Evolutionary conservation across 768 basidiomycete species (phyloP), one percentile per base, ranked within the genome.

Genomic region (Hygrophorus russula): DNA sequence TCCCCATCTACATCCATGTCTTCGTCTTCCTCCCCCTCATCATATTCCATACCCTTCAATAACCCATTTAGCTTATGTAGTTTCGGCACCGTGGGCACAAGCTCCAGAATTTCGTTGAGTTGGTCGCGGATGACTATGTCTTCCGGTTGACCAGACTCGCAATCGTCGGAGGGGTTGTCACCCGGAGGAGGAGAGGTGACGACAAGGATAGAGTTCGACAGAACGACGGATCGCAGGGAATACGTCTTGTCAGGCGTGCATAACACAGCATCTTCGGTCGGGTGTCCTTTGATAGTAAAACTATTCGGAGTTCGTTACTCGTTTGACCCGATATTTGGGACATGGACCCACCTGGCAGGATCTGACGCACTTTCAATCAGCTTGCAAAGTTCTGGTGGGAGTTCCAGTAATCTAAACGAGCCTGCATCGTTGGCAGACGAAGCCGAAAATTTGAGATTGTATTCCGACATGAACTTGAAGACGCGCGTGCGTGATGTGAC

Each of bases 121-220:
- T 82, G 80, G 50, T 91, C 87, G 41, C 82, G 76, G 41, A 96
- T 81, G 42, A 82, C 73, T 8, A 87, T 66, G 36, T 73, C 66
- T 14, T 63, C 56, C 2, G 57, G 50, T n/a, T 54, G 56, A 5
- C 58, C 53, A 20, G 58, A 45, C 20, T 24, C 24, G 24, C 3
- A 24, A 7, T 7, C 24, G 7, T 24, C 7, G 24, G 58, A 51
- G 19, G 53, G 43, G 20, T 52, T 56, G 18, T 39, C 46, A 10
- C 48, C 48, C 35, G 56, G 49, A 2, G 53, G 56, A 2, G 68
- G 63, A 13, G 78, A 65, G 2, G 79, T 78, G 47, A 85, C 68
- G 35, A 97, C 73, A 10, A 92, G 67, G 28, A 93, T 63, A 0
- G 90, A 82, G 59, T 98, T 98, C 13, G 92, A 96, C 37, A 96